Percentiles rank a stretch among this genome's conserved stretches.
These are phyloP conservation scores for Geotrichum aggregatum DNA, from an alignment of 1,139 yeast species.

Conservation along the genomic window DNA sequence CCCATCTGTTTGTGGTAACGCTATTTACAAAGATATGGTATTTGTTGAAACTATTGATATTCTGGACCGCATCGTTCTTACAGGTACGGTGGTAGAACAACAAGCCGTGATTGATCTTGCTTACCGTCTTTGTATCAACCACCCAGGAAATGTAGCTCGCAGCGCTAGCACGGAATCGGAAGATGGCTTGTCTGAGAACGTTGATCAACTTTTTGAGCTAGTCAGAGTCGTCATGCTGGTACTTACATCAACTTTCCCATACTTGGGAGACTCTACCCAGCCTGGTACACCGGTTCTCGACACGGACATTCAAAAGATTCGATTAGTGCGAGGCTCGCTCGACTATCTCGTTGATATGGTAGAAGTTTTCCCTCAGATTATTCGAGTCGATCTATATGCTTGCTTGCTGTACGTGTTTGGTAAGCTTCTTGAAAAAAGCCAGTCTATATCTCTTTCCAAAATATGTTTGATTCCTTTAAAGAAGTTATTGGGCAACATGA, in stretches of 20 bases:
- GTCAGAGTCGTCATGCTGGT: conserved; percentile 69
- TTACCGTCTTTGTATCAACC: conserved; percentile 44
- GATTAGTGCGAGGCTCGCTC: conserved; percentile 47
- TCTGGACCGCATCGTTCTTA: conserved; percentile 65
- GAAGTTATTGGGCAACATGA: conserved; percentile 34
- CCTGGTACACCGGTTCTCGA: conserved; percentile 29
- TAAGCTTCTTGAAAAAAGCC: conserved; percentile 50
- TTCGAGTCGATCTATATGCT: conserved; percentile 64
- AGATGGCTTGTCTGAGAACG: conserved; percentile 49
- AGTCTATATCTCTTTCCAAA: conserved; percentile 28
- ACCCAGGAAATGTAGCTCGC: conserved; percentile 32
- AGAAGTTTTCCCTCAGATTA: conserved; percentile 59
- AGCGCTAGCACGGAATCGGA: conserved; percentile 32
- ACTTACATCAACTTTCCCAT: conserved; percentile 57
- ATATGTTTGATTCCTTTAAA: conserved; percentile 35
- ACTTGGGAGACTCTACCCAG: conserved; percentile 44
- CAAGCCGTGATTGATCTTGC: conserved; percentile 55
- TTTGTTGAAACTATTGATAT: conserved; percentile 74
- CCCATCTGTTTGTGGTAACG: conserved; percentile 54
- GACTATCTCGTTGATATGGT: conserved; percentile 60
- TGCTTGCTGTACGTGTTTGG: conserved; percentile 65
- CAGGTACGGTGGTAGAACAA: conserved; percentile 55
- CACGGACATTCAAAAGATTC: conserved; percentile 28
- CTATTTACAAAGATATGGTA: conserved; percentile 62
- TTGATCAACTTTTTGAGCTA: conserved; percentile 78